Evolutionary conservation across 495 filamentous ascomycete species (phyloP).

Genomic region (Staphylotrichum tortipilum): DNA sequence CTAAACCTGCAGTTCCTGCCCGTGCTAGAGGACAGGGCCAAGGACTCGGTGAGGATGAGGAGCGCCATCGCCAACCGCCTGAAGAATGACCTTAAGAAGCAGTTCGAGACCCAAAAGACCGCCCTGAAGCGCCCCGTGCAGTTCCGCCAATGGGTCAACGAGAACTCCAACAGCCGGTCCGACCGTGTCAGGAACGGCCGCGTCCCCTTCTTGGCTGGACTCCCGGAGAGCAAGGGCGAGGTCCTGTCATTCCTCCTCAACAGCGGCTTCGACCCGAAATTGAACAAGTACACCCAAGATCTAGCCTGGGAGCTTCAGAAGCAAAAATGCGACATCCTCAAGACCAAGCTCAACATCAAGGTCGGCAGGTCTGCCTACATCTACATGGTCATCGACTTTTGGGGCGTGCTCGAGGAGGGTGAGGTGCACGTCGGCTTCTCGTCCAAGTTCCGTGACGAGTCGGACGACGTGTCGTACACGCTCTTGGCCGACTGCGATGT

Average conservation of each 20-base stretch:
- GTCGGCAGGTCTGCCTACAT: conserved; percentile 68
- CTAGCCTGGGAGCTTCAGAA: conserved; percentile 47
- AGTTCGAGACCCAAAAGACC: conserved; percentile 52
- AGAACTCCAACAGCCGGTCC: conserved; percentile 28
- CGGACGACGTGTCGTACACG: conserved; percentile 46
- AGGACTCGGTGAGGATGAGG: conserved; percentile 39
- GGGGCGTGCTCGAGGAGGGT: conserved; percentile 56
- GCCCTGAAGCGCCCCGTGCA: conserved; percentile 42
- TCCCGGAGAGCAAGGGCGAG: conserved; percentile 46
- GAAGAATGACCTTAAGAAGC: conserved; percentile 46
- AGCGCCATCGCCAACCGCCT: conserved; percentile 52
- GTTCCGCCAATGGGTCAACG: conserved; percentile 51
- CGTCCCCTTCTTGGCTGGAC: conserved; percentile 40
- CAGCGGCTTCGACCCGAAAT: conserved; percentile 56
- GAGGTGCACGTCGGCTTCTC: conserved; percentile 82
- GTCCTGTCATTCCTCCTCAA: conserved; percentile 48
- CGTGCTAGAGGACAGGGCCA: conserved; percentile 61
- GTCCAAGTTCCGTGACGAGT: conserved; percentile 46
- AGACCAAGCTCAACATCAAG: conserved; percentile 58
- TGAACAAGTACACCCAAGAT: conserved; percentile 50
- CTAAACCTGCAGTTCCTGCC: conserved; percentile 73
- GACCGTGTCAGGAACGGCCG: conserved; percentile 26
- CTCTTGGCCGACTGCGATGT: conserved; percentile 62
- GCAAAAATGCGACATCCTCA: conserved; percentile 46
- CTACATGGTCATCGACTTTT: conserved; percentile 76